Evolutionary conservation across 805 yeast species (phyloP), one percentile per base, ranked within the genome.

Genomic region (Grigorovia yakushimaensis): DNA sequence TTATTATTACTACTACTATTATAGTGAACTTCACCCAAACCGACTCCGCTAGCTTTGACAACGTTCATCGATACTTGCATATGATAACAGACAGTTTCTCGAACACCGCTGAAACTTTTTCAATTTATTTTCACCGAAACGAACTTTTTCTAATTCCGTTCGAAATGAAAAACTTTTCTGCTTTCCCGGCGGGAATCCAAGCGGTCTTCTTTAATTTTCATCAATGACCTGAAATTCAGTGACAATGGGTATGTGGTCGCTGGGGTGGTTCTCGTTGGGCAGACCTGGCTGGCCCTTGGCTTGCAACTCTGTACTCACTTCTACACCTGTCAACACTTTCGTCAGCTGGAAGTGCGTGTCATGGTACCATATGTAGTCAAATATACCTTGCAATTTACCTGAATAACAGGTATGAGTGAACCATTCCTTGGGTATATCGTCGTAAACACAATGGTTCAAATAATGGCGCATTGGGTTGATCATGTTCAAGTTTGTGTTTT

Each of bases 321-420:
- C 68, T 22, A 50, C 49, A 17, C 78, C 80, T n/a, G 79, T 74
- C n/a, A 79, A 60, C n/a, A 76, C 71, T 45, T 70, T 68, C 1
- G 69, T 56, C 19, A 74, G 61, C 41, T 62, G 56, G 21, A 78
- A 58, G 41, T 68, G 71, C 10, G 61, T 52, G 15, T 63, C 60
- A 47, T 73, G 73, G 53, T 66, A 75, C 79, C 81, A 78, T 5
- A 79, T 73, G 54, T 78, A 79, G 56, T 79, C 84, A 42, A 79
- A 76, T 1, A 77, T 71, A 9, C 75, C 76, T 42, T 73, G 72
- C 47, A 75, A 63, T 47, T 74, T 70, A 6, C 69, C 70, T 0
- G 82, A 74, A 52, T 70, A 77, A 36, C 78, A 74, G 1, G 79
- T 73, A 50, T 64, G 54, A 11, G 62, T 68, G 48, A 66, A 67